A percentile compares a stretch with the other conserved stretches of the same genome.
Conservation (phyloP, 345 rosid species). For the Eucalyptus tenuipes region DNA sequence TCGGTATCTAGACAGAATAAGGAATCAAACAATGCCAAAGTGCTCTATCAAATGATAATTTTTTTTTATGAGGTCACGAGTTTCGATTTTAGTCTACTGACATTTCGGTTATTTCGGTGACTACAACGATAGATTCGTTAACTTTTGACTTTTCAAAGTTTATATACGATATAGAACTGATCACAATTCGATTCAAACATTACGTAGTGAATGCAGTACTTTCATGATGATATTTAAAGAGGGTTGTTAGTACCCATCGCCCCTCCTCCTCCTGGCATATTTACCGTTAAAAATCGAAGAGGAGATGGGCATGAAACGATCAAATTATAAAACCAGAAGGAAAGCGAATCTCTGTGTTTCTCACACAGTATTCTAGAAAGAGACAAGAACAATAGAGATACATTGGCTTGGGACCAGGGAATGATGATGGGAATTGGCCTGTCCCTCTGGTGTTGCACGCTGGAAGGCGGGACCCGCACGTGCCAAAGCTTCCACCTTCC, state of each 20-base stretch:
- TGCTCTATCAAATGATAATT: not conserved
- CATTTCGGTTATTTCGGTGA: accelerated
- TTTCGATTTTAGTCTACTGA: accelerated
- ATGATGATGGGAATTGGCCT: not conserved
- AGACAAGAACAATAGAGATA: not conserved
- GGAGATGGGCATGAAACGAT: not conserved
- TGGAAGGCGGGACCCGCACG: not conserved
- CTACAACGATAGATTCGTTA: accelerated
- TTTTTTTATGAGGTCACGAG: accelerated
- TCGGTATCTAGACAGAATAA: not conserved
- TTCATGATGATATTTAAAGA: not conserved
- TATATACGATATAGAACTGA: accelerated
- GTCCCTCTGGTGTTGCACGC: not conserved
- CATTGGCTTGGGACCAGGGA: not conserved
- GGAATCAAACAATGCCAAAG: not conserved
- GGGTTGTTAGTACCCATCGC: accelerated
- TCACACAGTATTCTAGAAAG: not conserved
- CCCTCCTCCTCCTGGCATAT: not conserved
- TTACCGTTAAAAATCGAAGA: not conserved
- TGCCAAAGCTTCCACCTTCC: not conserved
- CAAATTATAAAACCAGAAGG: not conserved
- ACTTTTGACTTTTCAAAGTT: not conserved
- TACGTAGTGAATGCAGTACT: accelerated
- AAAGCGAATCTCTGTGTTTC: not conserved
- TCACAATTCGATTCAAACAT: not conserved